These are phyloP conservation scores for Cryptosporidium sp. DNA, from an alignment of 169 alveolate species.

Conservation along the genomic window DNA sequence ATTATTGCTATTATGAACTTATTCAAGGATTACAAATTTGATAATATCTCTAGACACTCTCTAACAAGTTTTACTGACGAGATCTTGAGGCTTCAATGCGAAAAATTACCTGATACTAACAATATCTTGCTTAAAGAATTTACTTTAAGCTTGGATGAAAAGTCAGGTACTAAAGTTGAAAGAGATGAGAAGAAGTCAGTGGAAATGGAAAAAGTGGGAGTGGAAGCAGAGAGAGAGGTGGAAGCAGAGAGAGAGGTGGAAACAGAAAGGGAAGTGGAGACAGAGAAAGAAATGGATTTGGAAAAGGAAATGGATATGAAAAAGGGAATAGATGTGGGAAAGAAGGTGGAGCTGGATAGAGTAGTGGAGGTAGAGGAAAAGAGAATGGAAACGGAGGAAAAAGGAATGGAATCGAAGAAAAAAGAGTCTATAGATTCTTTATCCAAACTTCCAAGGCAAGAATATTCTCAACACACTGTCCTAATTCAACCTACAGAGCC, in stretches of 20 bases:
- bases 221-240: background rate
- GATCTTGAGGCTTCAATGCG: constrained; percentile 58
- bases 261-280: background rate
- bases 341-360: too few relatives aligned
- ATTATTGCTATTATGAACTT: constrained; percentile 39
- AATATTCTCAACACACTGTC: background rate
- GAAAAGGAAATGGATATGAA: background rate
- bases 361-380: background rate
- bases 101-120: constrained; percentile 55
- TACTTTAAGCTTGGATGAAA: constrained; percentile 29
- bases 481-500: background rate
- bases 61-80: constrained; percentile 65
- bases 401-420: background rate
- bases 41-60: constrained; percentile 55
- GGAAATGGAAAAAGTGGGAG: background rate
- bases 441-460: background rate
- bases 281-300: background rate
- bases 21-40: constrained; percentile 59
- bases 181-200: background rate
- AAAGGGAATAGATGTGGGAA: background rate
- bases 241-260: too few relatives aligned
- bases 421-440: background rate
- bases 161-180: background rate
- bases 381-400: background rate
- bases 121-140: constrained; percentile 57